These are phyloP conservation scores for Dipteronia dyeriana DNA, from an alignment of 345 rosid genomes.

Conservation along the genomic window DNA sequence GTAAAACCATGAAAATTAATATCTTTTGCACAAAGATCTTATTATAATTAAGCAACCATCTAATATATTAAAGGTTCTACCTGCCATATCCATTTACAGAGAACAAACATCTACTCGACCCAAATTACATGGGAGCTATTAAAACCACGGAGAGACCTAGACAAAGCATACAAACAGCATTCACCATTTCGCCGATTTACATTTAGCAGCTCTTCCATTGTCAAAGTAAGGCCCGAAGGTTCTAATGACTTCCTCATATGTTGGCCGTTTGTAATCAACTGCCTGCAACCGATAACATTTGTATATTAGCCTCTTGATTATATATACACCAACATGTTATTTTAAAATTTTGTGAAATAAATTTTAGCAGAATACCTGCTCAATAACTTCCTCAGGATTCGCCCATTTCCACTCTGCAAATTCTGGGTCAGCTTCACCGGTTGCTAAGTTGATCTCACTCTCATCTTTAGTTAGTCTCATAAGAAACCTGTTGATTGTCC, in stretches of 20 bases:
- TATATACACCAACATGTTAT: background rate
- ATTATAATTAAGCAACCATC: conserved; percentile 33
- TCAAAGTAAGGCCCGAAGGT: conserved; percentile 71
- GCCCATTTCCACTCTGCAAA: conserved; percentile 99
- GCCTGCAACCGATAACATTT: conserved; percentile 50
- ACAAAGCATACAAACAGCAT: conserved; percentile 16
- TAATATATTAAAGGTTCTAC: conserved; percentile 26
- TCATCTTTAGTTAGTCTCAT: conserved; percentile 74
- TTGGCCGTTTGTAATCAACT: conserved; percentile 97
- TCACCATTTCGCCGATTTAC: conserved; percentile 96
- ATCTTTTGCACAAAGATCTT: conserved; percentile 26
- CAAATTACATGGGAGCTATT: conserved; percentile 9
- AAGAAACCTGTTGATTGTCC: conserved; percentile 63
- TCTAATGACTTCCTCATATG: conserved; percentile 86
- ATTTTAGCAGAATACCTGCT: conserved; percentile 47
- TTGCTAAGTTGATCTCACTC: conserved; percentile 79
- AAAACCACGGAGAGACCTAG: conserved; percentile 21
- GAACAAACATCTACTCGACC: conserved; percentile 20
- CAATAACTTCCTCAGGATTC: conserved; percentile 75
- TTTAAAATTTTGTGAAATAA: background rate
- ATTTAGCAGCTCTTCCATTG: conserved; percentile 63
- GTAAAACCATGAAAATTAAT: background rate
- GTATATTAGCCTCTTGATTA: background rate
- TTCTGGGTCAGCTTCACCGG: conserved; percentile 76
- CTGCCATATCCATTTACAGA: conserved; percentile 43